A percentile compares a stretch with the other conserved stretches of the same genome.
Evolutionary conservation across 257 asterid genomes (phyloP).

Genomic region (Lycium barbarum): DNA sequence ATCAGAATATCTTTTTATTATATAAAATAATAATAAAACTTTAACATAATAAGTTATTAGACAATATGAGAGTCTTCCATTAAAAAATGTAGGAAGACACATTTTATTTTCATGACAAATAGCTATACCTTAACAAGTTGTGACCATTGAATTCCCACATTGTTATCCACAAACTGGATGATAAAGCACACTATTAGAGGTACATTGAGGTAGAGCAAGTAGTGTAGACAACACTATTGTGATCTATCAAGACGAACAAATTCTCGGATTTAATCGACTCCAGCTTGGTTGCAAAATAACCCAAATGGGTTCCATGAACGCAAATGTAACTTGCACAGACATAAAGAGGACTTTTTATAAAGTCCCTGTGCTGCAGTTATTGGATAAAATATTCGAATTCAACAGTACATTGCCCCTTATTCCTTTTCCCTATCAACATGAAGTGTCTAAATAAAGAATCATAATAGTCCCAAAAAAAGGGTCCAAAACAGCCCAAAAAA

Average conservation of each 20-base stretch:
- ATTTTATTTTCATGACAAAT: slow-evolving; percentile 15
- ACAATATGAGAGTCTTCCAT: no score
- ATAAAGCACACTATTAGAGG: not conserved
- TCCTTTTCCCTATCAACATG: not conserved
- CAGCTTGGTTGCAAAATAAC: slow-evolving; percentile 3
- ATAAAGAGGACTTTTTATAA: not conserved
- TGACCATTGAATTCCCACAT: not conserved
- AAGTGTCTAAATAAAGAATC: no score
- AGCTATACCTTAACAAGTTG: not conserved
- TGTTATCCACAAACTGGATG: not conserved
- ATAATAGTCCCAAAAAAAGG: no score
- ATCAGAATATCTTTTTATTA: no score
- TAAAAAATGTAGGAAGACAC: no score
- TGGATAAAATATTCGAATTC: not conserved
- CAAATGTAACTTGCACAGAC: not conserved
- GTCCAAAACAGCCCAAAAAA: no score
- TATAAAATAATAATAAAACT: no score
- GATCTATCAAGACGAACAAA: not conserved
- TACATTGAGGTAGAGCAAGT: not conserved
- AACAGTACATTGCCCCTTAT: not conserved
- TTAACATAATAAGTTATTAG: no score
- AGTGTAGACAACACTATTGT: not conserved
- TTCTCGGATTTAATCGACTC: not conserved
- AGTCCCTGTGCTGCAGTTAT: not conserved
- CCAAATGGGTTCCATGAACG: not conserved